phyloP scores from a whole-genome alignment of 1,139 yeast species.

The Taphrina communis region DNA sequence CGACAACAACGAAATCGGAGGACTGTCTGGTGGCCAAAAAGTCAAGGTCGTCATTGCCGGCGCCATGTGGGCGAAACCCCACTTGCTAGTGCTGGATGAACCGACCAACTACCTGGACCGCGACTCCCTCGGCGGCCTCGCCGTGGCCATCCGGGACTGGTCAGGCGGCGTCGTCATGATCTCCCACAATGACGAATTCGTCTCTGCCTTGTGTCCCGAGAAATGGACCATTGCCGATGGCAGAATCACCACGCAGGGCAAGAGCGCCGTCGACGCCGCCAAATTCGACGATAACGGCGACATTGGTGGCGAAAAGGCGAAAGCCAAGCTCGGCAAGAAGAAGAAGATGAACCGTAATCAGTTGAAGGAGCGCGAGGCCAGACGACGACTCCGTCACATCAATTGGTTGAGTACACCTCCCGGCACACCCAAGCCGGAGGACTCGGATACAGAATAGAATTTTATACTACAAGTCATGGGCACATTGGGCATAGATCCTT shows the following conservation, averaged over 20 bases:
- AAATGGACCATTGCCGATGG: constrained; percentile 98
- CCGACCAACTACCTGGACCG: constrained; percentile 98
- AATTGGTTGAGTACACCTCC: constrained; percentile 65
- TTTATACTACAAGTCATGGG: not conserved
- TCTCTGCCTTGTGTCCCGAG: constrained; percentile 96
- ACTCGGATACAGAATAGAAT: constrained; percentile 35
- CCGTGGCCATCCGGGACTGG: constrained; percentile 98
- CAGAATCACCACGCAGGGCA: constrained; percentile 80
- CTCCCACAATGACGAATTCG: constrained; percentile 95
- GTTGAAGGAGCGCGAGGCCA: constrained; percentile 85
- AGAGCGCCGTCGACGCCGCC: constrained; percentile 70
- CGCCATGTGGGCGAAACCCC: constrained; percentile 99
- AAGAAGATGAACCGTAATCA: constrained; percentile 97
- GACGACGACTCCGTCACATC: constrained; percentile 90
- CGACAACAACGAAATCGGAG: constrained; percentile 96
- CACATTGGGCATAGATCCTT: not conserved
- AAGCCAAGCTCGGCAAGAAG: constrained; percentile 76
- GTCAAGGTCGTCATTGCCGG: constrained; percentile 99
- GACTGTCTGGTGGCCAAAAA: constrained; percentile 95
- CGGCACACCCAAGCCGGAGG: constrained; percentile 41
- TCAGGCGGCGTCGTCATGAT: constrained; percentile 98
- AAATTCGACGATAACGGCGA: constrained; percentile 77
- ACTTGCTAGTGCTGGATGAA: constrained; percentile 92
- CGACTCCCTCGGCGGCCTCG: constrained; percentile 96
- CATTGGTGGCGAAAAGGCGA: constrained; percentile 51